Base-by-base conservation (phyloP, 805 yeast genomes). In the Wickerhamomyces sydowiorum region DNA sequence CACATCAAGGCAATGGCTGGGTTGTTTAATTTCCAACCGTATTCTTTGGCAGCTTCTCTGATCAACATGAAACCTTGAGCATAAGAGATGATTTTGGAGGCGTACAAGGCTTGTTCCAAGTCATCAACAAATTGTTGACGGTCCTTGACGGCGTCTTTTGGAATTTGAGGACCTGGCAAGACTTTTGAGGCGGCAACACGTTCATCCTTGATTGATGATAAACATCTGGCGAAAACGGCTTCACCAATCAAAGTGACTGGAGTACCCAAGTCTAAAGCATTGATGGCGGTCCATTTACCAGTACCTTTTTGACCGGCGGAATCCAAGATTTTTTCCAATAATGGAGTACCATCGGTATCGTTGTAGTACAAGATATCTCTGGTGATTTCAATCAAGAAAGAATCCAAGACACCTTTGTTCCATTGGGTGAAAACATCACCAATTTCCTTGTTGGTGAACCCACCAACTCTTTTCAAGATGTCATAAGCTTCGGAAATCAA, bases 51-150 rank as follows among this genome's bases (percentile, higher is more conserved):
- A 58, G 98, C 98, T 72, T 91, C 96, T 70, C 95, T 87, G 73
- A 91, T 89, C 67, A 91, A 80, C 97, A 91, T 93, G 86, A 91
- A 91, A 69, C 99, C 99, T 78, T 91, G 99, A 57, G 98, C 96
- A 69, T 91, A 91, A 33, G 98, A 93, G 66, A 91, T 91, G 64
- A 91, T 86, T 84, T 91, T 91, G 60, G 99, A 91, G 49, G 98
- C 99, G 68, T 91, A 91, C 59, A 91, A 78, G 51, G 99, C 99
- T 76, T 93, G 98, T 75, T 89, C 97, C 64, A 91, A 80, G 65
- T 89, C 86, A 65, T 87, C 96, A 59, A 91, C 79, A 61, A 91
- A 88, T 69, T 81, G 72, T 65, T 83, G 65, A 73, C 78, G 87
- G 76, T 90, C 90, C 47, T 81, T 80, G 59, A 78, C 65, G 48